phyloP scores from a whole-genome alignment of 1,284 basidiomycete genomes.

The Puccinia coronata region DNA sequence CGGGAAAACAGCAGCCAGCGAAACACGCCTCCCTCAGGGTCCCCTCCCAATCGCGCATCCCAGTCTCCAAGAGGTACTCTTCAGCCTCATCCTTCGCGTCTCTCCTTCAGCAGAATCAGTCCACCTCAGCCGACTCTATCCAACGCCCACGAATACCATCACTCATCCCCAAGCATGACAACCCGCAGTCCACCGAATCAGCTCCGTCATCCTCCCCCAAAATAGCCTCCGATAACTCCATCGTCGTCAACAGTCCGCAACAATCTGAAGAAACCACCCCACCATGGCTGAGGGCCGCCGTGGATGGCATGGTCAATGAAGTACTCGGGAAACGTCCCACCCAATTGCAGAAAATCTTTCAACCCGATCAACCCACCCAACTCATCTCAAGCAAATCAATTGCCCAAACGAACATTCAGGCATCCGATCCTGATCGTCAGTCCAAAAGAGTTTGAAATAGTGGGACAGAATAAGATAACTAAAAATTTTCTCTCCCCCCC shows the following conservation, averaged over 20 bases:
- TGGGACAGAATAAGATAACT: neutral
- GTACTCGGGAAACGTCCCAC: slow-evolving; percentile 30
- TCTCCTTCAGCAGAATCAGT: slow-evolving; percentile 9
- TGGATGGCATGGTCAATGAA: slow-evolving; percentile 47
- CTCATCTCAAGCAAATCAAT: neutral
- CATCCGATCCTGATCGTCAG: neutral
- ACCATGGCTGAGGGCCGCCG: slow-evolving; percentile 46
- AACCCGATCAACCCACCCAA: slow-evolving; percentile 26
- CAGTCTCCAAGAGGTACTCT: neutral
- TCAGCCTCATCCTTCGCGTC: slow-evolving; percentile 8
- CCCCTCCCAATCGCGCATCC: slow-evolving; percentile 5
- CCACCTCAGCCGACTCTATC: neutral
- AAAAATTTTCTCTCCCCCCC: neutral
- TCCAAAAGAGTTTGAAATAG: neutral
- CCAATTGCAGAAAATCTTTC: slow-evolving; percentile 43
- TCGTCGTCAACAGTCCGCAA: slow-evolving; percentile 28
- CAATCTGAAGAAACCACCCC: slow-evolving; percentile 7
- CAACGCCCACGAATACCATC: slow-evolving; percentile 14
- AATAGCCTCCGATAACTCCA: slow-evolving; percentile 23
- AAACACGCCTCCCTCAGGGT: slow-evolving; percentile 11
- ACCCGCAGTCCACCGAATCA: neutral
- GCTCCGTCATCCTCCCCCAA: neutral
- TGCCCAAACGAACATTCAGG: neutral
- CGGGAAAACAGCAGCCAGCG: neutral
- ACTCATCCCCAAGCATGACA: neutral